Percentiles rank a stretch among this genome's conserved stretches.
phyloP scores from a whole-genome alignment of 140 eudicot genomes.

The Ambrosia hybrid region DNA sequence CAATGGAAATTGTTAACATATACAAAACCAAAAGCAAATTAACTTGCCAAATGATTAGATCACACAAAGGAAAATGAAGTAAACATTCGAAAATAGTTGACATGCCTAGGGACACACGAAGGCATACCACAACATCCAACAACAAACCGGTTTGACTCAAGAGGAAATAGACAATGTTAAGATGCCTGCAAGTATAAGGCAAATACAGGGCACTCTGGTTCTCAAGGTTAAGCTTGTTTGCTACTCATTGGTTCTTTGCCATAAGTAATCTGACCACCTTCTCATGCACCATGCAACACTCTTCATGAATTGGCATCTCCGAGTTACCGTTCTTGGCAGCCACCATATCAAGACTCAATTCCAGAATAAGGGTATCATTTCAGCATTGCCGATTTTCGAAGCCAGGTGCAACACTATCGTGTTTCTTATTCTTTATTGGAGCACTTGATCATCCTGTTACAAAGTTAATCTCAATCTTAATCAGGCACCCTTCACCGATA shows the following conservation, averaged over 20 bases:
- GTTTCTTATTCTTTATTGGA: slow-evolving; percentile 17
- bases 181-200: too few relatives aligned
- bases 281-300: slow-evolving; percentile 14
- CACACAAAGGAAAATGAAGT: too few relatives aligned
- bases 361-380: too few relatives aligned
- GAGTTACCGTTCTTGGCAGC: background rate
- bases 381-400: slow-evolving; percentile 17
- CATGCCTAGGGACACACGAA: too few relatives aligned
- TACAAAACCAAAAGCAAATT: too few relatives aligned
- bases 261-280: slow-evolving; percentile 14
- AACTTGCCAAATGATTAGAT: too few relatives aligned
- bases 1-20: too few relatives aligned
- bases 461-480: too few relatives aligned
- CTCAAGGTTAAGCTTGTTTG: slow-evolving; percentile 10
- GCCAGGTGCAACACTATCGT: slow-evolving; percentile 13
- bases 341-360: slow-evolving; percentile 22
- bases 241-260: slow-evolving; percentile 25
- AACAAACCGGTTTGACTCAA: slow-evolving; percentile 5
- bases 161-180: slow-evolving; percentile 15
- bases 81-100: too few relatives aligned
- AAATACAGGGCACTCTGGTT: slow-evolving; percentile 16
- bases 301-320: slow-evolving; percentile 24
- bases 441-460: slow-evolving; percentile 14
- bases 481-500: too few relatives aligned
- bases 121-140: too few relatives aligned